Base-by-base conservation (phyloP, 306 rosid genomes). In the Comarum palustre region DNA sequence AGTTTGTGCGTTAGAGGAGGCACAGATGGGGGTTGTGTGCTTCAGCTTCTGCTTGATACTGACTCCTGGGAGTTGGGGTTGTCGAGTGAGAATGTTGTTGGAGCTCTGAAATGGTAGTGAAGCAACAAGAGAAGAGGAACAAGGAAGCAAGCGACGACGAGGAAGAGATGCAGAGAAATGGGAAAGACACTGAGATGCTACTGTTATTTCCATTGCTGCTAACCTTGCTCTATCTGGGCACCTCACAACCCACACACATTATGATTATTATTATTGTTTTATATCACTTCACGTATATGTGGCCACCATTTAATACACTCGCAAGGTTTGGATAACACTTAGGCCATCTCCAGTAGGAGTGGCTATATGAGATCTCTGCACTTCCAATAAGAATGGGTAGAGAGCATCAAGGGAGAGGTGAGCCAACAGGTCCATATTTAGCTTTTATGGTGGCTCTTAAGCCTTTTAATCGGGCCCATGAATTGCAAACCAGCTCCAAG, bases 121-220 rank as follows among this genome's bases (percentile, higher is more conserved):
- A 43, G 74, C 67, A 45, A 59, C 62, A 75, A 82, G 78, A 45
- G 12, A 31, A 60, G 22, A 58, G 1, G 89, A 70, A 20, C 83
- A 46, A 73, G 81, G 80, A 38, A 74, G 68, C 17, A 59, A 66
- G 67, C 34, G 75, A 14, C 29, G 73, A 64, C 66, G 6, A 34
- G 6, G 38, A 34, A 6, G 5, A 4, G 38, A 22, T 77, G 25
- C 32, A 48, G 22, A 46, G 76, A 72, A 74, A n/a, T 77, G 68
- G 81, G 77, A 77, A 70, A 89, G 68, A 60, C 8, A 75, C 46
- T 77, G 86, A 12, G 84, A 59, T n/a, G 6, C 38, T 5, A 34
- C 1, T 34, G 82, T 46, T 75, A 57, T 36, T 84, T 87, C 92
- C 97, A 92, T 92, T 78, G 24, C 22, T 62, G 69, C 27, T 52